Base-by-base conservation (phyloP, 176 grass and related monocot genomes). In the Secale cereale region DNA sequence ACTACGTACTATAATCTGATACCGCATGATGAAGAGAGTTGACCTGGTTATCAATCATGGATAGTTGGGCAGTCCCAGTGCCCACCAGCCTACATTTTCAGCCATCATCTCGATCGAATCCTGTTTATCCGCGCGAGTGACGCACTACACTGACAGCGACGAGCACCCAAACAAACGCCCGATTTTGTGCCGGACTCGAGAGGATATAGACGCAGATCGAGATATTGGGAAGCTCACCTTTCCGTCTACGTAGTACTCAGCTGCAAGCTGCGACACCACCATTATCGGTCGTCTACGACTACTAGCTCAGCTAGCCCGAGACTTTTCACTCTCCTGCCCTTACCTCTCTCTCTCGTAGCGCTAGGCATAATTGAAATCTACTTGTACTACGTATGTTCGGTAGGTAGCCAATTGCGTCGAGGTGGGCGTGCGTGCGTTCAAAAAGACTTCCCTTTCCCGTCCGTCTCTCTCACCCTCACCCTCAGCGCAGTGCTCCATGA, bases 381-480 rank as follows among this genome's bases (percentile, higher is more conserved):
- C n/a, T 22, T 22, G 39, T 17, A 46, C 9, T 12, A 76, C 57
- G 14, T 9, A 35, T 22, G 86, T 91, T 91, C 60, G 90, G 90
- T 91, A 78, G 82, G 82, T 84, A 61, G 69, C 86, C 90, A 91
- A 85, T 82, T 88, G 78, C 86, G 70, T 78, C 12, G 56, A 78
- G 86, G 50, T 85, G 78, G 78, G 77, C 72, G 73, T 45, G 40
- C 70, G 40, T 61, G 20, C 41, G 48, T 29, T 28, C 40, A 54
- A 64, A 81, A 82, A 17, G 79, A 72, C 57, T 43, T 36, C 43
- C 65, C 76, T 63, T 68, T 66, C 56, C 65, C 65, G 70, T 17
- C 65, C 25, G 63, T 43, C 32, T 33, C 61, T 73, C 43, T 78
- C 40, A 57, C 45, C 16, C 70, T 19, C 50, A 17, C 15, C 48